These are phyloP conservation scores for Tirmania nivea DNA, from an alignment of 495 filamentous ascomycete genomes.

Conservation along the genomic window DNA sequence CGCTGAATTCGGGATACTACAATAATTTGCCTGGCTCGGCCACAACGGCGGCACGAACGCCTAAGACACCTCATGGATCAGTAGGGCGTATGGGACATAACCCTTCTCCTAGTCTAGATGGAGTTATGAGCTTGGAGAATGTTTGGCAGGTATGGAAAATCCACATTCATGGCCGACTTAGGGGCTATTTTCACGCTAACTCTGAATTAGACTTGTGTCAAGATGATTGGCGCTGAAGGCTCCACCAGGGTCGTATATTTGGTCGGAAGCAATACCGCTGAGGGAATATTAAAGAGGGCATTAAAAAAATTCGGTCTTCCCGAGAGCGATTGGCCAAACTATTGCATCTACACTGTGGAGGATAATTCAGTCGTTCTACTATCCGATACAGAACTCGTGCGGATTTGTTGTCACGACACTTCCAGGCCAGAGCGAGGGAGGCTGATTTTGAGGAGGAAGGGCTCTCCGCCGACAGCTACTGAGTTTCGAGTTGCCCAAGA, in stretches of 20 bases:
- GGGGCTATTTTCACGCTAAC: too few relatives aligned
- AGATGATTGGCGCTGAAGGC: constrained; percentile 73
- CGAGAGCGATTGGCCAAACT: constrained; percentile 49
- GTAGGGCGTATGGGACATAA: constrained; percentile 3
- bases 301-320: constrained; percentile 49
- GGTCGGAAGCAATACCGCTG: constrained; percentile 65
- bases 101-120: constrained; percentile 17
- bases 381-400: constrained; percentile 63
- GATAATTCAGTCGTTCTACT: constrained; percentile 52
- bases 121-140: constrained; percentile 18
- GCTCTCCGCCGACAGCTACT: constrained; percentile 12
- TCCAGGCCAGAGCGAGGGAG: constrained; percentile 61
- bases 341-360: constrained; percentile 72
- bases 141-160: constrained; percentile 11
- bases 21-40: constrained; percentile 9
- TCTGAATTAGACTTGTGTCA: constrained; percentile 15
- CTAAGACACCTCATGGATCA: constrained; percentile 12
- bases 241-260: constrained; percentile 79
- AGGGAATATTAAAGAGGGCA: constrained; percentile 72
- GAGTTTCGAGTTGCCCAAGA: constrained; percentile 16
- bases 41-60: constrained; percentile 6
- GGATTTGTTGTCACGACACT: constrained; percentile 46
- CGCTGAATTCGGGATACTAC: constrained; percentile 6
- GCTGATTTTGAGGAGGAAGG: constrained; percentile 47
- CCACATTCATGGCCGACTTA: not conserved